Evolutionary conservation across 768 basidiomycete species (phyloP), one percentile per base, ranked within the genome.

Genomic region (Boletellus ananiceps): DNA sequence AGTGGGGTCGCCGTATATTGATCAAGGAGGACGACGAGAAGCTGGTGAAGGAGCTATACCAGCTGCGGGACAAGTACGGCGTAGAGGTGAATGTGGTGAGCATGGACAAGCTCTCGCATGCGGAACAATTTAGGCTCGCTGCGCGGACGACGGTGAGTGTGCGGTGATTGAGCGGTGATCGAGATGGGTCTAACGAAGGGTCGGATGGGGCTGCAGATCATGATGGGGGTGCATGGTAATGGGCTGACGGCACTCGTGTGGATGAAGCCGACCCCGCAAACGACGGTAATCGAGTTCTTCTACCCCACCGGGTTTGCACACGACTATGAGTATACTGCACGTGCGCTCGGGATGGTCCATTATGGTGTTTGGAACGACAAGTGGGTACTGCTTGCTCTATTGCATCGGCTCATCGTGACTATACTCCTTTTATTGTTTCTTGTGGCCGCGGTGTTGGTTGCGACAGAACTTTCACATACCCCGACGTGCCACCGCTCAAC

Each of bases 221-320:
- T 95, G 84, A 86, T 94, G 79, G 93, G 93, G 49, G 86, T 95
- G 14, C 93, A 95, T 59, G 93, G 93, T 9, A 95, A 96, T 61
- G 93, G 90, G 29, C 66, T 96, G 34, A 94, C 92, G 0, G 78
- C 89, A 25, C 76, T 94, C 0, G 64, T 96, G 5, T 96, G 92
- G 93, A 96, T 95, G 93, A 84, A 87, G 19, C 87, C 89, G 2
- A 81, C 79, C 3, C 83, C 83, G 5, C 75, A 84, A 15, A 79
- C 89, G 29, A 92, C 93, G 0, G 91, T 96, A 29, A 89, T 95
- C 62, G 93, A 96, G 61, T 93, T 96, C 69, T 93, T 93, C 67
- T 89, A 75, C 66, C 86, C 86, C 0, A 76, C 76, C 36, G 91
- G 92, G 3, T 93, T 93, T 62, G 88, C 92, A 11, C 78, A 81